Base-by-base conservation (phyloP, 2,329 filamentous ascomycete genomes). In the Phyllosticta citriasiana region DNA sequence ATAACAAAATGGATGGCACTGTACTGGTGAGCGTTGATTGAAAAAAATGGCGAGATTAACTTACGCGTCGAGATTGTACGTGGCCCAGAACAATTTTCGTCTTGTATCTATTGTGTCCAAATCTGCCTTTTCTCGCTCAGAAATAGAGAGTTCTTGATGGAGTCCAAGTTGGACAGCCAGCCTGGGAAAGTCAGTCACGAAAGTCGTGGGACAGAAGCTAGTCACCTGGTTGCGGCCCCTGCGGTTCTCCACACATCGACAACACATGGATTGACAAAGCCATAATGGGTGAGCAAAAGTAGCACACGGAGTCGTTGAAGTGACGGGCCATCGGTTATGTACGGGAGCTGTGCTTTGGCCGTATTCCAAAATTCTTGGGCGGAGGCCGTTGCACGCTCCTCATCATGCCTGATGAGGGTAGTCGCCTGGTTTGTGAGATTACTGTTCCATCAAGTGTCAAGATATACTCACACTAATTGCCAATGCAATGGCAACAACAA, bases 281-380 rank as follows among this genome's bases (percentile, higher is more conserved):
- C 59, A 27, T 61, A 61, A 16, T 61, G 59, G 12, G 59, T 61
- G 10, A 61, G 1, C 19, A 61, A 16, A n/a, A 61, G 59, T 3
- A 61, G 59, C 12, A 55, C 55, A 1, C 55, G 59, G 4, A 61
- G 55, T 1, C 55, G 59, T 14, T 61, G 54, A 27, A 54, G 57
- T 9, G 59, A 54, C 24, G 56, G 54, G 8, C 57, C 55, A 22
- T 61, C 54, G 8, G 26, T 53, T 30, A 61, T 53, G 30, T 61
- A 54, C n/a, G 24, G 54, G 2, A 61, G 55, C 16, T 61, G 54
- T 14, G 50, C 26, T 26, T 57, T 61, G 47, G 59, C 59, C 2
- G 59, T 61, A 27, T 61, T 61, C 59, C 59, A 61, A 51, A 61
- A 61, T 27, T 61, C 59, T 22, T 53, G 50, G 3, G 59, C 59